Evolutionary conservation across 106 monocot genomes (phyloP).

Genomic region (Narthecium ossifragum): DNA sequence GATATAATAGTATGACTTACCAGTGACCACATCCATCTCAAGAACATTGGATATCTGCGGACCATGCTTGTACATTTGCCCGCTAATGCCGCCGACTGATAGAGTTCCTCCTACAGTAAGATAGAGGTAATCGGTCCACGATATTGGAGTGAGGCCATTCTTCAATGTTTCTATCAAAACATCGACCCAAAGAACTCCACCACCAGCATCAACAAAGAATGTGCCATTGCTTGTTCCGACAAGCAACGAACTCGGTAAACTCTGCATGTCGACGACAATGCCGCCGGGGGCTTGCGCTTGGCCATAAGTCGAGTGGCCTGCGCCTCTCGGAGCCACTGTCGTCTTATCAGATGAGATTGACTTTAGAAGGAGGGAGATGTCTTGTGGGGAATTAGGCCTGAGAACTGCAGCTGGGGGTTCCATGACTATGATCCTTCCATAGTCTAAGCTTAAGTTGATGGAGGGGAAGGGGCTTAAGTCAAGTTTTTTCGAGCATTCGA

Average conservation of each 20-base stretch:
- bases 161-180: slow-evolving; percentile 56
- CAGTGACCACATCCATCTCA: slow-evolving; percentile 73
- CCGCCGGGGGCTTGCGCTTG: slow-evolving; percentile 74
- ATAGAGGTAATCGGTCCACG: slow-evolving; percentile 88
- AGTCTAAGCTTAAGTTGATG: too few relatives aligned
- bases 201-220: slow-evolving; percentile 67
- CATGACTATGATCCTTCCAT: slow-evolving; percentile 60
- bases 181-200: slow-evolving; percentile 63
- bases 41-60: slow-evolving; percentile 88
- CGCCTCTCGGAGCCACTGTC: slow-evolving; percentile 68
- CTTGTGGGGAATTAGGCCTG: slow-evolving; percentile 47
- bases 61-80: slow-evolving; percentile 77
- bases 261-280: slow-evolving; percentile 79
- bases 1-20: too few relatives aligned
- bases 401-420: slow-evolving; percentile 66
- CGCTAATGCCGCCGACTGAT: slow-evolving; percentile 83
- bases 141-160: slow-evolving; percentile 67
- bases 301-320: slow-evolving; percentile 77
- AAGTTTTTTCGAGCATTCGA: too few relatives aligned
- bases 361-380: slow-evolving; percentile 63
- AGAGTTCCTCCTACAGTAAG: slow-evolving; percentile 80
- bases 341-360: slow-evolving; percentile 44
- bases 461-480: too few relatives aligned
- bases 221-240: not conserved
- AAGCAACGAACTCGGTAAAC: too few relatives aligned